phyloP scores from a whole-genome alignment of 768 basidiomycete genomes.

The Tylopilus balloui region DNA sequence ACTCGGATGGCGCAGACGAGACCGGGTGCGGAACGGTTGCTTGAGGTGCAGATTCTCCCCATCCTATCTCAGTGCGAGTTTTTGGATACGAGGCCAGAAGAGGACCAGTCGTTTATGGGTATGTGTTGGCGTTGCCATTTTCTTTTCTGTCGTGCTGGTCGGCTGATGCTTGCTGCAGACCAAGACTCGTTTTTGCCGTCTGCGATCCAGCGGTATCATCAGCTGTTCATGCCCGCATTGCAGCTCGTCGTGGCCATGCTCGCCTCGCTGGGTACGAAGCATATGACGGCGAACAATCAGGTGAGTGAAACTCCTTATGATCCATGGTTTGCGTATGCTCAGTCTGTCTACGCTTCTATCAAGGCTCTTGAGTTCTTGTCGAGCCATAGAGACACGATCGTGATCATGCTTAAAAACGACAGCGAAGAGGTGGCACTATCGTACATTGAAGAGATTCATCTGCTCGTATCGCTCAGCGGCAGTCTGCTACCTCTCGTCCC shows the following conservation, averaged over 20 bases:
- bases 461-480: constrained; percentile 70
- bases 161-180: constrained; percentile 42
- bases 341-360: neutral
- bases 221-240: constrained; percentile 80
- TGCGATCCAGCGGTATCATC: constrained; percentile 85
- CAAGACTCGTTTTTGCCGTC: constrained; percentile 84
- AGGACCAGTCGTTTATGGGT: constrained; percentile 82
- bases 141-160: neutral
- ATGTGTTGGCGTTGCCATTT: constrained; percentile 11
- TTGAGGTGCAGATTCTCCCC: constrained; percentile 73
- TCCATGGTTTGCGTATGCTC: neutral
- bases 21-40: constrained; percentile 76
- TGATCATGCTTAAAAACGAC: constrained; percentile 77
- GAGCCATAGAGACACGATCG: constrained; percentile 77
- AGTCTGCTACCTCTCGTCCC: constrained; percentile 68
- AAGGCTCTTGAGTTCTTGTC: constrained; percentile 66
- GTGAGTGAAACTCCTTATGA: constrained; percentile 31
- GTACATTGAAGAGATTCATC: constrained; percentile 72
- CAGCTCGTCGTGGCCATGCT: constrained; percentile 77
- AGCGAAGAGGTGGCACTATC: constrained; percentile 56
- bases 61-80: constrained; percentile 82
- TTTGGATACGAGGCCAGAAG: constrained; percentile 78
- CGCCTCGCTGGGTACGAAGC: constrained; percentile 68
- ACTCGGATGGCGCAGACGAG: constrained; percentile 79
- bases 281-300: constrained; percentile 65